Evolutionary conservation across 495 filamentous ascomycete genomes (phyloP).

Genomic region (Platismatia glauca): DNA sequence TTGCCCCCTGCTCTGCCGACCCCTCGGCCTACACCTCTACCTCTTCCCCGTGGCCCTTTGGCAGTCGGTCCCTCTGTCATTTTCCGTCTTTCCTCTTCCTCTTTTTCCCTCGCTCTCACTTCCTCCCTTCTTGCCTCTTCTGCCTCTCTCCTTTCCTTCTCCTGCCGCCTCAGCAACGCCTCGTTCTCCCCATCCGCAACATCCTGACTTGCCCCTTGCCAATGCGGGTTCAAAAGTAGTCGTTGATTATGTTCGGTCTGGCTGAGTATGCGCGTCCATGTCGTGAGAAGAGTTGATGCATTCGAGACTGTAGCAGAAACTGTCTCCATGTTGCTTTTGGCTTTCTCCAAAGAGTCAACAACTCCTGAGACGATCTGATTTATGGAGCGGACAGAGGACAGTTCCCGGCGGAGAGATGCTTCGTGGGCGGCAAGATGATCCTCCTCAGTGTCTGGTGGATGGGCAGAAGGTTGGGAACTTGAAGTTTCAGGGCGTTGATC

Average conservation of each 20-base stretch:
- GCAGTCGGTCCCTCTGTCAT: conserved; percentile 39
- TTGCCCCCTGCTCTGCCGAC: conserved; percentile 32
- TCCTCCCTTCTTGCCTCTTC: conserved; percentile 70
- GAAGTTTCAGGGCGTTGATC: conserved; percentile 25
- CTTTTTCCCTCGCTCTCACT: conserved; percentile 57
- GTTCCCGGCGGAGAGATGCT: conserved; percentile 61
- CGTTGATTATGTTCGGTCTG: conserved; percentile 97
- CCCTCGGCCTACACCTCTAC: conserved; percentile 38
- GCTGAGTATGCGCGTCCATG: conserved; percentile 90
- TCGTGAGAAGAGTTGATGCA: conserved; percentile 88
- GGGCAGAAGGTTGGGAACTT: neutral
- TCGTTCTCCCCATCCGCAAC: conserved; percentile 76
- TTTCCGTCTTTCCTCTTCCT: conserved; percentile 59
- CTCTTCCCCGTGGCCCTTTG: conserved; percentile 34
- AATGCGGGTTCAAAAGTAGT: conserved; percentile 74
- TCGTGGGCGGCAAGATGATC: conserved; percentile 47
- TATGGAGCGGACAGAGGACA: conserved; percentile 73
- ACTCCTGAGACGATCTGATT: conserved; percentile 82
- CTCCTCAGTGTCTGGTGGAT: conserved; percentile 44
- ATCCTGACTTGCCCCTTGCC: conserved; percentile 84
- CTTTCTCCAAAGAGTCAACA: conserved; percentile 66
- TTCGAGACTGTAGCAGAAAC: conserved; percentile 77
- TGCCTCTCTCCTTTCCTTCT: conserved; percentile 60
- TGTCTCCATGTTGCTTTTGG: conserved; percentile 89
- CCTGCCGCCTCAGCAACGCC: conserved; percentile 55